phyloP scores from a whole-genome alignment of 805 yeast species.

The Pichia membranifaciens region DNA sequence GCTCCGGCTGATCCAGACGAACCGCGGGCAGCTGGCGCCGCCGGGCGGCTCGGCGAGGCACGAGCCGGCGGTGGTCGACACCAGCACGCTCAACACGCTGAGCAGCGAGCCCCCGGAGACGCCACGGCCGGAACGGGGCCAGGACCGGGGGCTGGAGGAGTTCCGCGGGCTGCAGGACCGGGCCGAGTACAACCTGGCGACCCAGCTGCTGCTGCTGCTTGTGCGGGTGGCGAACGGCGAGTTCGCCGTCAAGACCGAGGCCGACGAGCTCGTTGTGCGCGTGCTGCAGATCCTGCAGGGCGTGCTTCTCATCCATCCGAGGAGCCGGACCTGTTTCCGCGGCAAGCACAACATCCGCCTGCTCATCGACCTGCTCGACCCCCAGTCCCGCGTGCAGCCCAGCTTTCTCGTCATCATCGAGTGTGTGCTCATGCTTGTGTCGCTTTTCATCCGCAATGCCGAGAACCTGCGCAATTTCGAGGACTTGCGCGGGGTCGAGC shows the following conservation, averaged over 20 bases:
- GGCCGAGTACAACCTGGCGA: background rate
- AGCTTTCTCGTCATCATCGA: conserved; percentile 1
- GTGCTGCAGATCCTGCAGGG: conserved; percentile 4
- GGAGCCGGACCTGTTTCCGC: background rate
- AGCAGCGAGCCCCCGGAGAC: background rate
- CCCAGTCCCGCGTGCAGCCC: background rate
- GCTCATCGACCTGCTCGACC: background rate
- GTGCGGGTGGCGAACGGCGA: background rate
- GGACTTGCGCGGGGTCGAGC: background rate
- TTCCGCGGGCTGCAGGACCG: conserved; percentile 1
- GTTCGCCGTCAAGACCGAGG: background rate
- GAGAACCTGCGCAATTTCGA: conserved; percentile 2
- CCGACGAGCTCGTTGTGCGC: background rate
- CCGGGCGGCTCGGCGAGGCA: background rate
- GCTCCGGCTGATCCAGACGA: background rate
- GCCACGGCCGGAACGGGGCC: too few relatives aligned
- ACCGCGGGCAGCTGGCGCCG: background rate
- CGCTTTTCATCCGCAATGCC: background rate
- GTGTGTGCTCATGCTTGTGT: conserved; percentile 2
- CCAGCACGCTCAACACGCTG: background rate
- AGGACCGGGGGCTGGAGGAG: background rate
- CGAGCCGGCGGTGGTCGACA: background rate
- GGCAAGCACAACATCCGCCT: background rate
- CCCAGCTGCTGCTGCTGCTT: background rate
- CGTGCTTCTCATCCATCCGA: conserved; percentile 3